Evolutionary conservation across 2,329 filamentous ascomycete genomes (phyloP), one percentile per base, ranked within the genome.

Genomic region (Fonsecaea pugnacius): DNA sequence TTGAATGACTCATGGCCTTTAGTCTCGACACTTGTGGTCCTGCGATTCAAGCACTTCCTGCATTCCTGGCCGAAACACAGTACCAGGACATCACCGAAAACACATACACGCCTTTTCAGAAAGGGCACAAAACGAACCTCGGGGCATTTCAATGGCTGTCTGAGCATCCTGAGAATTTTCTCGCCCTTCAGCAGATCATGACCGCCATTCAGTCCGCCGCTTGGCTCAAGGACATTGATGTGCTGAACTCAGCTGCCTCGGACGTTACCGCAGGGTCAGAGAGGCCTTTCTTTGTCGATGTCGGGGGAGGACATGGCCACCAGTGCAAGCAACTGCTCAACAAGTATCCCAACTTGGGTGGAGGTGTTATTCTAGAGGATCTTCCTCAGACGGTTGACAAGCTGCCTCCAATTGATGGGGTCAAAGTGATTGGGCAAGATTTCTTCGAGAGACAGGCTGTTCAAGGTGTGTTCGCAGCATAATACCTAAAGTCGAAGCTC

Each of bases 321-420:
- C 67, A 71, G 48, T 58, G 59, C 35, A 35, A 56, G 38, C 58
- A 58, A 8, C 54, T 72, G 7, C 56, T 59, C 10, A 50, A 63
- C 16, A 69, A 65, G 30, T 65, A 67, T 38, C 70, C 71, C 0
- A 32, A 65, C 3, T 38, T 71, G 3, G 5, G 46, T 3, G 67
- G 67, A 6, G 30, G 62, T 2, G 32, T 72, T 16, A 61, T 73
- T 24, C 67, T 83, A 2, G 76, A 83, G 63, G 80, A 82, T 62
- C 69, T 74, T 4, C 74, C 73, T 1, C 64, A 73, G 27, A 72
- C 72, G 2, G 70, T 79, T n/a, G 63, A 70, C 7, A 64, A 72
- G 3, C 69, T 75, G 1, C 33, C 70, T 0, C 60, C 64, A 1
- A 72, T 73, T 2, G 61, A 72, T 1, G 67, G 63, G 8, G 65